Percentiles rank a stretch among this genome's conserved stretches.
These are phyloP conservation scores for Epichloe coenophiala DNA, from an alignment of 2,329 filamentous ascomycete species.

Conservation along the genomic window DNA sequence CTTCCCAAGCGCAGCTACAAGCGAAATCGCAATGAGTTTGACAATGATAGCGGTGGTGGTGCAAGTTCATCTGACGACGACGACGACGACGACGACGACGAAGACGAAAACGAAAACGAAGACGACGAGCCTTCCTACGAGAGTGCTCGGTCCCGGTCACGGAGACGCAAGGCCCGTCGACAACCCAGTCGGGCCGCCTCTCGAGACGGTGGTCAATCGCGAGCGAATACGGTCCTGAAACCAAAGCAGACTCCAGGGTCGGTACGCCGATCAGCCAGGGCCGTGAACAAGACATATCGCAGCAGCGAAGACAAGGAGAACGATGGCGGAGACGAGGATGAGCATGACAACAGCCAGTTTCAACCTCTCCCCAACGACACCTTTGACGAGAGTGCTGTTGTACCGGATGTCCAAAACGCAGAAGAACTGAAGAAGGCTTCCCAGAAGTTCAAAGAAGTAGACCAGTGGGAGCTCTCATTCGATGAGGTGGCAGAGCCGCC, in stretches of 20 bases:
- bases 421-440: slow-evolving; percentile 45
- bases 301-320: slow-evolving; percentile 48
- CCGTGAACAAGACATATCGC: slow-evolving; percentile 34
- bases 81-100: slow-evolving; percentile 18
- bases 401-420: slow-evolving; percentile 24
- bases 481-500: slow-evolving; percentile 47
- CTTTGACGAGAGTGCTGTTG: slow-evolving; percentile 19
- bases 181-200: slow-evolving; percentile 15
- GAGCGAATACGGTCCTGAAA: slow-evolving; percentile 10
- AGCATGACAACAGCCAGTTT: slow-evolving; percentile 25
- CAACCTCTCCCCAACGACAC: slow-evolving; percentile 32
- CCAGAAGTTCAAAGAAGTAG: slow-evolving; percentile 55
- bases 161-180: slow-evolving; percentile 19
- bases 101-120: slow-evolving; percentile 22
- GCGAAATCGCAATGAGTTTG: slow-evolving; percentile 24
- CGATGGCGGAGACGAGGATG: slow-evolving; percentile 21
- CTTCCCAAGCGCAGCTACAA: slow-evolving; percentile 39
- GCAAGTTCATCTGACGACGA: slow-evolving; percentile 30
- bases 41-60: slow-evolving; percentile 32
- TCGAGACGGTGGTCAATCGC: not conserved
- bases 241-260: slow-evolving; percentile 11
- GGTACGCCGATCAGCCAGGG: slow-evolving; percentile 12
- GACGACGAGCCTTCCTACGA: slow-evolving; percentile 43
- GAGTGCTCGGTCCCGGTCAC: slow-evolving; percentile 18
- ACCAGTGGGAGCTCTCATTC: slow-evolving; percentile 54